Base-by-base conservation (phyloP, 2,329 filamentous ascomycete genomes). In the Calonectria multiphialidica region DNA sequence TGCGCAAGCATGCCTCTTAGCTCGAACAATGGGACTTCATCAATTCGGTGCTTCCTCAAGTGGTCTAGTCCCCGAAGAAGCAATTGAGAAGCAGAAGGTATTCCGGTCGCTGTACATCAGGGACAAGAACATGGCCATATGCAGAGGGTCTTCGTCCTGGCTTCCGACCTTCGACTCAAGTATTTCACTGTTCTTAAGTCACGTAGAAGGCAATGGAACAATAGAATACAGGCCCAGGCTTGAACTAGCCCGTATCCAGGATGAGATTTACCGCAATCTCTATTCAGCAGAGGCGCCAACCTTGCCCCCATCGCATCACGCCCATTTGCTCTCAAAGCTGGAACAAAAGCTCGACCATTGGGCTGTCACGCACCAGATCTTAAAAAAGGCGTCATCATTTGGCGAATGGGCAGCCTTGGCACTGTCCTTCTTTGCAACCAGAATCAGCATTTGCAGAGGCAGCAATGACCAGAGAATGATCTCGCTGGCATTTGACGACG, bases 21-120 rank as follows among this genome's bases (percentile, higher is more conserved):
- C 78, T 40, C 75, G 78, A 7, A 80, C 74, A 9, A 80, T 80
- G 77, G 78, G 78, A 0, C 76, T 80, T 45, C 77, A 80, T 66
- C 78, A 79, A 16, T 64, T 55, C 21, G 62, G 66, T n/a, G 73
- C 76, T 18, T 72, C 69, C 23, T 61, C 49, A 9, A 68, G 57
- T 10, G 53, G 64, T 18, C 21, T 55, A 0, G 28, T 66, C 2
- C 49, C 72, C 1, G 78, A 77, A 23, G 70, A 74, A 1, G 55
- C 68, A 6, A 23, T 76, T 3, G 78, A 80, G 67, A 71, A 73
- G 30, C 72, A 73, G 8, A 80, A 80, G 8, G 69, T 78, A 0
- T 79, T 80, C 16, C 70, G 73, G 25, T 80, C 78, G 10, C 55
- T 80, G 4, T 80, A 80, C 53, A 75, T 79, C 30, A 67, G 78